A percentile compares a stretch with the other conserved stretches of the same genome.
These are phyloP conservation scores for Selaginella tamariscina DNA, from an alignment of 75 land plant species.

Conservation along the genomic window DNA sequence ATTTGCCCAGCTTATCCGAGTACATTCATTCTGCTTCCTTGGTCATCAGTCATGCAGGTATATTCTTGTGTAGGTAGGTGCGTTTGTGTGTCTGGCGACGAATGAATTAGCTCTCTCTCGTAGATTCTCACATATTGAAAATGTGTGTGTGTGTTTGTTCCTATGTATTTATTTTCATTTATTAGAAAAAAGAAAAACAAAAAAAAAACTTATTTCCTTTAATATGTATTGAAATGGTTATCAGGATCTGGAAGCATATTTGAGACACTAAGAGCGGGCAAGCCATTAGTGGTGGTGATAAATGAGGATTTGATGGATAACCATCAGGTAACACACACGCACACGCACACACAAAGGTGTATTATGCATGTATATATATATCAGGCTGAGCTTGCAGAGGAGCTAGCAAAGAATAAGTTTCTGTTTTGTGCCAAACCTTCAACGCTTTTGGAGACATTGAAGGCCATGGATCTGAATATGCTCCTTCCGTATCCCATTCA, in stretches of 20 bases:
- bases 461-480: constrained; percentile 43
- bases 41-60: constrained; percentile 10
- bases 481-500: constrained; percentile 64
- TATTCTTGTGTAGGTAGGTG: no score
- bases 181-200: no score
- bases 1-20: background rate
- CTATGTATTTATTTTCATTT: no score
- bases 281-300: background rate
- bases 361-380: no score
- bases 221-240: background rate
- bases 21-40: background rate
- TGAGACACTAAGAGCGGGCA: constrained; percentile 6
- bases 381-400: background rate
- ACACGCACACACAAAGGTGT: no score
- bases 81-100: background rate
- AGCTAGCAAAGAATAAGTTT: constrained; percentile 1
- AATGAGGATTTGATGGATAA: constrained; percentile 13
- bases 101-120: background rate
- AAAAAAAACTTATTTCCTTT: no score
- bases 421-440: constrained; percentile 39
- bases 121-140: no score
- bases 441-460: constrained; percentile 36
- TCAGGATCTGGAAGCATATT: background rate
- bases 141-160: no score
- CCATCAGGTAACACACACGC: no score